Conservation (phyloP, 805 yeast genomes). For the Lachancea waltii region DNA sequence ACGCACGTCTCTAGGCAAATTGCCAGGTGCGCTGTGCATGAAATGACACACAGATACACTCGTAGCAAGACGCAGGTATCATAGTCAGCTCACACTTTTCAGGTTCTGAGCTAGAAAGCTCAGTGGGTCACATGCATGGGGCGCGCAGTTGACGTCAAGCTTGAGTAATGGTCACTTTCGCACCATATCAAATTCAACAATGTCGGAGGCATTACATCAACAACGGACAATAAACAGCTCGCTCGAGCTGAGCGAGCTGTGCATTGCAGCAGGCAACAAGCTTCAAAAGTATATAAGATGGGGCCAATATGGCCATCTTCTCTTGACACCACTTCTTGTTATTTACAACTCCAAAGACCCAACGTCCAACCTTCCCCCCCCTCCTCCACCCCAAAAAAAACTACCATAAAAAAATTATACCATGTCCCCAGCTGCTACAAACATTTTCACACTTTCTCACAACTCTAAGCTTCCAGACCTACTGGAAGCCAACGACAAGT, state of each 20-base stretch:
- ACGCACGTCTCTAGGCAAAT: too few relatives aligned
- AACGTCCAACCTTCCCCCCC: background rate
- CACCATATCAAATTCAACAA: slow-evolving; percentile 4
- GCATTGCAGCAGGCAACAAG: too few relatives aligned
- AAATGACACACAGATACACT: too few relatives aligned
- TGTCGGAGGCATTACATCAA: slow-evolving; percentile 2
- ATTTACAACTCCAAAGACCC: background rate
- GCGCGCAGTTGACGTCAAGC: slow-evolving; percentile 4
- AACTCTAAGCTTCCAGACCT: slow-evolving; percentile 33
- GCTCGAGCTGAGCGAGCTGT: background rate
- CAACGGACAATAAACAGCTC: background rate
- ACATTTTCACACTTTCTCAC: slow-evolving; percentile 23
- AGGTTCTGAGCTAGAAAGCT: background rate
- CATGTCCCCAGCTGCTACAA: slow-evolving; percentile 16
- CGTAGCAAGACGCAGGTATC: too few relatives aligned
- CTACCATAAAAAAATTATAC: background rate
- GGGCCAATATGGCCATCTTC: background rate
- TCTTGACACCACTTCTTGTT: background rate
- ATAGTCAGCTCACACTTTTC: background rate
- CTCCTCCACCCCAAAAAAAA: background rate
- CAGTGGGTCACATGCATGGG: too few relatives aligned
- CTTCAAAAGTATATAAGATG: slow-evolving; percentile 1
- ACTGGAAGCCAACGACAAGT: slow-evolving; percentile 36
- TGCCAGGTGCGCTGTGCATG: too few relatives aligned
- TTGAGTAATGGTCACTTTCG: slow-evolving; percentile 2